Conservation (phyloP, 164 flowering plant species). For the Houttuynia cordata region DNA sequence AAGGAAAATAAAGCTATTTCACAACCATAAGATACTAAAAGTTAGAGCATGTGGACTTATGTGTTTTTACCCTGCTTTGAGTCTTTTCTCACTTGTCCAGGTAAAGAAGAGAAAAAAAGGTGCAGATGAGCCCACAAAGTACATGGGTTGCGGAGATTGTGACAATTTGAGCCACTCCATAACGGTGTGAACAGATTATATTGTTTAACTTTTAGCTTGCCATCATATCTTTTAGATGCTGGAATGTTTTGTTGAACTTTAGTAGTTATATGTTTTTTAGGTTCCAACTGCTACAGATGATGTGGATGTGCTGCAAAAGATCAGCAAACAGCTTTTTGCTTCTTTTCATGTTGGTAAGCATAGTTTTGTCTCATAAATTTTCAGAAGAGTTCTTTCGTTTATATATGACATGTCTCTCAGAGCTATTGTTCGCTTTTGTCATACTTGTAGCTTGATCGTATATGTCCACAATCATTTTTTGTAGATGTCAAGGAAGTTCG, state of each 20-base stretch:
- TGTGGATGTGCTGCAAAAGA: conserved; percentile 63
- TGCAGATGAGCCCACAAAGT: conserved; percentile 79
- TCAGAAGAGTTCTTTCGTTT: background rate
- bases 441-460: background rate
- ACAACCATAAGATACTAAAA: background rate
- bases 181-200: conserved; percentile 35
- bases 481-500: conserved; percentile 80
- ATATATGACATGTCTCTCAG: too few relatives aligned
- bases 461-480: too few relatives aligned
- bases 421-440: background rate
- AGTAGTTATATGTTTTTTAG: conserved; percentile 15
- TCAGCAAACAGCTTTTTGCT: conserved; percentile 75
- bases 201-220: background rate
- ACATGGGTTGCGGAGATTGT: conserved; percentile 91
- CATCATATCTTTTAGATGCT: too few relatives aligned
- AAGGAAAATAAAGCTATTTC: too few relatives aligned
- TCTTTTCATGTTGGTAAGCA: conserved; percentile 47
- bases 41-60: background rate
- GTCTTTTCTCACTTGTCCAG: conserved; percentile 16
- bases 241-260: too few relatives aligned
- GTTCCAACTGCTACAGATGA: conserved; percentile 84
- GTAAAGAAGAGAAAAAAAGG: conserved; percentile 76
- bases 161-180: conserved; percentile 84
- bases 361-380: too few relatives aligned
- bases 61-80: background rate